Base-by-base conservation (phyloP, 1,139 yeast genomes). In the Candida dubliniensis region DNA sequence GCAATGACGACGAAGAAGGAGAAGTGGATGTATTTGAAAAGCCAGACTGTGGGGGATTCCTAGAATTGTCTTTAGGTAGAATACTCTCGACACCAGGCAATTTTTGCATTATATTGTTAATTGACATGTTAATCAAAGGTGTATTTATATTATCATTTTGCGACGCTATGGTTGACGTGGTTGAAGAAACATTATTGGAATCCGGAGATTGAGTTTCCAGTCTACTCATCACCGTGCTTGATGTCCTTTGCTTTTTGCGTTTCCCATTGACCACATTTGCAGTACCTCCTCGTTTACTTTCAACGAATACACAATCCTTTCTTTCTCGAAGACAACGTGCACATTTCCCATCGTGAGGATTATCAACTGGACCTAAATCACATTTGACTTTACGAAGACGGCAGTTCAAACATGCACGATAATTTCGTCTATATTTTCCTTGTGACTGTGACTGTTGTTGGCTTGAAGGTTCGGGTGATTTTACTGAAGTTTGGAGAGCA, bases 361-460 rank as follows among this genome's bases (percentile, higher is more conserved):
- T 75, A 46, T 83, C 85, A 10, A 82, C 80, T 3, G 84, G 81
- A 1, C 96, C 96, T 51, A 89, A 65, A 57, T 88, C 95, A 66
- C 97, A 90, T 57, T 84, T 83, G 39, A 87, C 88, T 58, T 90
- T 90, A 32, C 95, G 77, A 8, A 82, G 78, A 11, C 96, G 76
- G 61, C 97, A 90, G 63, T 83, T 87, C 42, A 86, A 66, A 57
- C 97, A 90, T 0, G 97, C 97, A 48, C 81, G 76, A 62, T 87
- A 90, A 52, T 84, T 83, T 48, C 97, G 65, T 52, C 72, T 74
- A 58, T 73, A 80, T 48, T 64, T 67, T 15, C 49, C 24, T 42
- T 25, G 34, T 30, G 32, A 38, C 25, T 31, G 42, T 27, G 18
- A 31, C 34, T 29, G 35, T 35, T 27, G 35, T 26, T 18, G 39